These are phyloP conservation scores for Xerocomus brunneocitrinus DNA, from an alignment of 768 basidiomycete species.

Conservation along the genomic window DNA sequence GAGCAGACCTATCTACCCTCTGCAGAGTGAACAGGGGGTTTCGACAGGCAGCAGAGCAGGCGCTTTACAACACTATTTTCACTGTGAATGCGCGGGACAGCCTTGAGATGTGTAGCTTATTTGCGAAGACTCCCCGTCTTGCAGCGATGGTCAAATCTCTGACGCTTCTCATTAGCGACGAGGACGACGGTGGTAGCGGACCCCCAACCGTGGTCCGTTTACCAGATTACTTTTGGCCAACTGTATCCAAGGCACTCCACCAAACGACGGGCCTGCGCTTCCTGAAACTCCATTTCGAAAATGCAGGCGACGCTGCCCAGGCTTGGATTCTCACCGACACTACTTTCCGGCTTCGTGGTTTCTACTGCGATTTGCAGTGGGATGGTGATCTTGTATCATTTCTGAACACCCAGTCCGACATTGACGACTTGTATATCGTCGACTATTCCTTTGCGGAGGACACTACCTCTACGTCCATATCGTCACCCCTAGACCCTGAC, in stretches of 20 bases:
- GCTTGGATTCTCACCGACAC: conserved; percentile 40
- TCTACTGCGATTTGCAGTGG: conserved; percentile 68
- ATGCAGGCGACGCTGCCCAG: conserved; percentile 21
- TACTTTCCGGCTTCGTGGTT: conserved; percentile 51
- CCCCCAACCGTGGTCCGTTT: conserved; percentile 8
- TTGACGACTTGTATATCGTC: conserved; percentile 30
- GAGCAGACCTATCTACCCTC: conserved; percentile 51
- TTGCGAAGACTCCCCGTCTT: conserved; percentile 45
- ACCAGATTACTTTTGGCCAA: conserved; percentile 45
- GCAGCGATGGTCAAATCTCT: conserved; percentile 50
- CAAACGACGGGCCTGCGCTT: conserved; percentile 44
- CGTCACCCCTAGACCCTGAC: conserved; percentile 20
- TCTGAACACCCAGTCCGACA: conserved; percentile 22
- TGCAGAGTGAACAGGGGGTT: conserved; percentile 57
- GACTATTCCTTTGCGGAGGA: conserved; percentile 29
- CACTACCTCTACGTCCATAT: conserved; percentile 13
- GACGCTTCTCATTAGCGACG: conserved; percentile 40
- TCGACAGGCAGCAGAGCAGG: conserved; percentile 49
- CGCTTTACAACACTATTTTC: conserved; percentile 56
- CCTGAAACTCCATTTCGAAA: conserved; percentile 45
- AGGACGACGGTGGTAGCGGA: conserved; percentile 3
- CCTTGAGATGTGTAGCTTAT: conserved; percentile 42
- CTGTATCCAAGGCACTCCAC: conserved; percentile 46
- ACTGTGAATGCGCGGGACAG: conserved; percentile 39
- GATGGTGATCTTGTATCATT: conserved; percentile 45